Conservation (phyloP, 176 grass and related monocot species). For the Rhynchospora pubera region DNA sequence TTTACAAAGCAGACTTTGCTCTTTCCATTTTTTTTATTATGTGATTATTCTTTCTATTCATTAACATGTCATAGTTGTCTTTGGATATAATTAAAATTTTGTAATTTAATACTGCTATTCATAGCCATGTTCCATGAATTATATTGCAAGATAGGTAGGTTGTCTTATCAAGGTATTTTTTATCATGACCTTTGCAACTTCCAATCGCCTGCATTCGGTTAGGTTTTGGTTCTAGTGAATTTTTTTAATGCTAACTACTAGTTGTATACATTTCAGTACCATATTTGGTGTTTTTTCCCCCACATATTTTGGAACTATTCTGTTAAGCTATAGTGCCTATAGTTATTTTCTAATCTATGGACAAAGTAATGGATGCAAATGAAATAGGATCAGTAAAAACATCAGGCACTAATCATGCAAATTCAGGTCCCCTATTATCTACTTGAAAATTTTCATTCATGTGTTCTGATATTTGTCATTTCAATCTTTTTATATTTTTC, state of each 20-base stretch:
- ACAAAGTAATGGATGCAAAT: neutral
- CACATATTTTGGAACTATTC: neutral
- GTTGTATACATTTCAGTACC: neutral
- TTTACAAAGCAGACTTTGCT: neutral
- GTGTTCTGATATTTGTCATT: neutral
- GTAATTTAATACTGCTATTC: neutral
- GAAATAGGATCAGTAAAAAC: neutral
- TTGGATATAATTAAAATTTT: neutral
- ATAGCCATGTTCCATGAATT: neutral
- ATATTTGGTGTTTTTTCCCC: neutral
- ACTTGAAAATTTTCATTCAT: neutral
- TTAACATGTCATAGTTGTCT: neutral
- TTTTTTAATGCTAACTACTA: conserved; percentile 4
- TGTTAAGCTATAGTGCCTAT: neutral
- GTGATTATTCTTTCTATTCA: neutral
- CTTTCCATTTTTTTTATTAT: neutral
- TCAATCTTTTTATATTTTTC: neutral
- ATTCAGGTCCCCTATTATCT: neutral
- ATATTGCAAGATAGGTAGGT: neutral
- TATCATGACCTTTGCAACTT: neutral
- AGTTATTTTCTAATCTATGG: neutral
- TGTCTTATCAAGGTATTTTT: neutral
- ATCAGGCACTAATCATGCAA: neutral
- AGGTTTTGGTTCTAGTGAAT: neutral
- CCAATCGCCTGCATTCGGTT: neutral